A percentile compares a stretch with the other conserved stretches of the same genome.
Evolutionary conservation across 352 stramenopile genomes (phyloP).

Genomic region (Elongisporangium prolatum): DNA sequence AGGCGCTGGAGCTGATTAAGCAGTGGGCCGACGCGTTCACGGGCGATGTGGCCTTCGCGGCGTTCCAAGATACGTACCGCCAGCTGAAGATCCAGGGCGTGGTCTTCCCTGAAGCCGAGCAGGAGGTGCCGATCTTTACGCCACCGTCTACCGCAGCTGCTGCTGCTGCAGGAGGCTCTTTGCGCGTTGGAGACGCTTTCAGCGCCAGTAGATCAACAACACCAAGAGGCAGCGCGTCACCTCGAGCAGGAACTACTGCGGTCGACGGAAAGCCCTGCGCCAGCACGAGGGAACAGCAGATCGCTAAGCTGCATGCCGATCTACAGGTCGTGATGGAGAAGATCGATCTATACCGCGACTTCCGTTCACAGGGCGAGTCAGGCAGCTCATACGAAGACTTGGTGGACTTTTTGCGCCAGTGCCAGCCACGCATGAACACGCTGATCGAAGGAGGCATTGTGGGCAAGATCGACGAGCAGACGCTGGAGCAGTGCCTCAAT

Average conservation of each 20-base stretch:
- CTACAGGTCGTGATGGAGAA: slow-evolving; percentile 71
- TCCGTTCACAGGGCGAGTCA: slow-evolving; percentile 22
- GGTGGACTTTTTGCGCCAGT: slow-evolving; percentile 80
- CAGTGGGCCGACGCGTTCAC: slow-evolving; percentile 78
- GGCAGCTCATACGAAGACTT: slow-evolving; percentile 59
- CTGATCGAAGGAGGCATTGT: slow-evolving; percentile 83
- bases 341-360: slow-evolving; percentile 41
- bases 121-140: slow-evolving; percentile 71
- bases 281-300: slow-evolving; percentile 48
- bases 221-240: not conserved
- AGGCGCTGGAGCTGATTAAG: slow-evolving; percentile 71
- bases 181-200: not conserved
- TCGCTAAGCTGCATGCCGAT: slow-evolving; percentile 67
- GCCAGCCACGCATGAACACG: slow-evolving; percentile 84
- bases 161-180: not conserved
- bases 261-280: not conserved
- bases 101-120: slow-evolving; percentile 58
- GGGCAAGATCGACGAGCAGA: slow-evolving; percentile 80
- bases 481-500: slow-evolving; percentile 78
- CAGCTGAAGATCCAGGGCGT: slow-evolving; percentile 76
- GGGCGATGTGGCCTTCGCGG: slow-evolving; percentile 28
- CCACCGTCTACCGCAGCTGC: slow-evolving; percentile 33
- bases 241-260: not conserved
- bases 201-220: not conserved
- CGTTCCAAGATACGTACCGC: slow-evolving; percentile 73